A percentile compares a stretch with the other conserved stretches of the same genome.
phyloP scores from a whole-genome alignment of 2,329 filamentous ascomycete species.

The Epichloe amarillans region DNA sequence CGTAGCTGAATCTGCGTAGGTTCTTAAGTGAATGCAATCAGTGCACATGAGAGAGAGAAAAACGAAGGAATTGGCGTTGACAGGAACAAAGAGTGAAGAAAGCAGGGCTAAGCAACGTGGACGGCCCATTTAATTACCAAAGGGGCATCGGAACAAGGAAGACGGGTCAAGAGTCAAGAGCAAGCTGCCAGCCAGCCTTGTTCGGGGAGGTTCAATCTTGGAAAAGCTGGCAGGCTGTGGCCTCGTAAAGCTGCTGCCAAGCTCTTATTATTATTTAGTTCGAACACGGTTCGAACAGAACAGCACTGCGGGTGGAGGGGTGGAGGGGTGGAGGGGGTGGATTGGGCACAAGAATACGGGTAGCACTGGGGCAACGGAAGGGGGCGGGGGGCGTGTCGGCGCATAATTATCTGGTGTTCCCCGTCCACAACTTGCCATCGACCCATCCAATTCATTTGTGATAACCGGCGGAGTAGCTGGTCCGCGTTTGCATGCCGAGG shows the following conservation, averaged over 20 bases:
- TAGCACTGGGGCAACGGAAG: no score
- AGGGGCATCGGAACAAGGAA: not conserved
- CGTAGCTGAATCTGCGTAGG: not conserved
- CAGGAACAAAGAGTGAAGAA: not conserved
- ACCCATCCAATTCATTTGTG: not conserved
- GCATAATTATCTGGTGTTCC: no score
- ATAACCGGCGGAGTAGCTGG: no score
- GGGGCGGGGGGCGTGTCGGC: not conserved
- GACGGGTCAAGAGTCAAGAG: not conserved
- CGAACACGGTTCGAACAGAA: not conserved
- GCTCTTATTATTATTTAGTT: not conserved
- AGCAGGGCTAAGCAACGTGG: not conserved
- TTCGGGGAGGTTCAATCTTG: not conserved
- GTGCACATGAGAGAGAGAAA: not conserved
- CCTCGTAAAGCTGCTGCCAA: constrained; percentile 2
- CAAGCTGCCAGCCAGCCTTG: not conserved
- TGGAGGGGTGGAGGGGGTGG: not conserved
- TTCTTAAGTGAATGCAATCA: not conserved
- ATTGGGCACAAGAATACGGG: not conserved
- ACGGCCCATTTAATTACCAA: not conserved
- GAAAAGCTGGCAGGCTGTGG: not conserved
- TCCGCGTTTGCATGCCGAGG: no score
- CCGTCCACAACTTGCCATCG: not conserved
- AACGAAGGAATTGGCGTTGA: not conserved
- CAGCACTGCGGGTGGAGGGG: not conserved